Evolutionary conservation across 768 basidiomycete species (phyloP).

Genomic region (Boletus subcaerulescens): DNA sequence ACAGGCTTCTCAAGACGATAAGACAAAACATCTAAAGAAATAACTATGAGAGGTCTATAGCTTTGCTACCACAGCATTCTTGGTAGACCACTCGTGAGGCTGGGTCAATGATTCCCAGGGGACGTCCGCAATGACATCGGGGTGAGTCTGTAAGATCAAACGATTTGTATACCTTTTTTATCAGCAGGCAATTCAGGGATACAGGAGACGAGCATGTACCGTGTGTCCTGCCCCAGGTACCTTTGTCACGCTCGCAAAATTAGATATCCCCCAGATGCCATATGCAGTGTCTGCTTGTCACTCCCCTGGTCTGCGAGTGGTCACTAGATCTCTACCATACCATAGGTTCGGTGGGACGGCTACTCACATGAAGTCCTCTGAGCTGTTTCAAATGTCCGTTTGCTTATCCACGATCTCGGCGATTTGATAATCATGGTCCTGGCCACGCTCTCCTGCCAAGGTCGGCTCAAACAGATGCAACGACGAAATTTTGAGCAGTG

Average conservation of each 20-base stretch:
- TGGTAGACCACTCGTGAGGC: neutral
- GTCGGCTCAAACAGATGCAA: conserved; percentile 4
- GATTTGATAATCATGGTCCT: neutral
- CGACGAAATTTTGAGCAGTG: conserved; percentile 2
- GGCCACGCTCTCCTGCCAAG: neutral
- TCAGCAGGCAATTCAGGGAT: neutral
- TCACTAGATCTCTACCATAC: neutral
- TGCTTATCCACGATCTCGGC: neutral
- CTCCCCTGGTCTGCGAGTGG: neutral
- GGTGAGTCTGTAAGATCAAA: neutral
- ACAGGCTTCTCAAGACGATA: no score
- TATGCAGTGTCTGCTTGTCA: neutral
- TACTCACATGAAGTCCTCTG: neutral
- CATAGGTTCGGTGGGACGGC: neutral
- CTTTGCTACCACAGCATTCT: neutral
- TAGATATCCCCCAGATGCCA: conserved; percentile 1
- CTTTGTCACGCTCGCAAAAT: neutral
- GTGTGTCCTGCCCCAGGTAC: conserved; percentile 5
- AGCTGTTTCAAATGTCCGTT: neutral
- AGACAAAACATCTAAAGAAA: no score
- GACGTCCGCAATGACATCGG: neutral
- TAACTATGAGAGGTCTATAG: neutral
- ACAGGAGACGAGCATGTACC: neutral
- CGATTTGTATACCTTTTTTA: neutral
- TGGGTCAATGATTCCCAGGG: neutral